Percentiles rank a stretch among this genome's conserved stretches.
Conservation (phyloP, 2,329 filamentous ascomycete species). For the Colletotrichum cordylinicola region DNA sequence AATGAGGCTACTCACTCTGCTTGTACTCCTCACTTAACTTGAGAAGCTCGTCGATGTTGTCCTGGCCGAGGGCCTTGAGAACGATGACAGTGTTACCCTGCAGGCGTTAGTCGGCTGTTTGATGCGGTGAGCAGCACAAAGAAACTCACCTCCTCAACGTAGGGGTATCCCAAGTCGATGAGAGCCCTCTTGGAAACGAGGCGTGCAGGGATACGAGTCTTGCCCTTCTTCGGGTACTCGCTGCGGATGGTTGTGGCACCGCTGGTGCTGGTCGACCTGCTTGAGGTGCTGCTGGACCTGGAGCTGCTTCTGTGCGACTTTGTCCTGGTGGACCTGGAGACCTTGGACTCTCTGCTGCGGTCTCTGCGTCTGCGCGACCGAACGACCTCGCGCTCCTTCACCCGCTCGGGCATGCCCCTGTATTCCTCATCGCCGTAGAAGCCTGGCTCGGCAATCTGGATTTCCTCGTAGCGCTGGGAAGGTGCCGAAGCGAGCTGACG, state of each 20-base stretch:
- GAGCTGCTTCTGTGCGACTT: conserved; percentile 44
- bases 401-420: conserved; percentile 63
- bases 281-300: conserved; percentile 48
- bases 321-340: conserved; percentile 44
- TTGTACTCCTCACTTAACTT: conserved; percentile 81
- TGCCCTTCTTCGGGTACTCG: conserved; percentile 82
- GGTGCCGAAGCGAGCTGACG: conserved; percentile 62
- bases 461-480: conserved; percentile 66
- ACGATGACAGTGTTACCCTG: conserved; percentile 84
- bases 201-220: conserved; percentile 84
- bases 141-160: conserved; percentile 76
- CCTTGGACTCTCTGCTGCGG: conserved; percentile 45
- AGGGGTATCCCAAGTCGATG: conserved; percentile 85
- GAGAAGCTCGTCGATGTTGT: conserved; percentile 91
- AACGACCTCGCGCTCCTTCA: conserved; percentile 68
- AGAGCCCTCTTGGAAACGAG: conserved; percentile 83
- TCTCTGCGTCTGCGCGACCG: conserved; percentile 52
- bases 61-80: conserved; percentile 82
- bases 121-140: not conserved
- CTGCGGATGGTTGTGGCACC: conserved; percentile 58
- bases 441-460: conserved; percentile 71
- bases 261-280: conserved; percentile 47
- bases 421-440: conserved; percentile 76
- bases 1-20: conserved; percentile 46
- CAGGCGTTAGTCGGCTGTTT: conserved; percentile 5